These are phyloP conservation scores for Peronosclerospora sorghi DNA, from an alignment of 352 stramenopile species.

Conservation along the genomic window DNA sequence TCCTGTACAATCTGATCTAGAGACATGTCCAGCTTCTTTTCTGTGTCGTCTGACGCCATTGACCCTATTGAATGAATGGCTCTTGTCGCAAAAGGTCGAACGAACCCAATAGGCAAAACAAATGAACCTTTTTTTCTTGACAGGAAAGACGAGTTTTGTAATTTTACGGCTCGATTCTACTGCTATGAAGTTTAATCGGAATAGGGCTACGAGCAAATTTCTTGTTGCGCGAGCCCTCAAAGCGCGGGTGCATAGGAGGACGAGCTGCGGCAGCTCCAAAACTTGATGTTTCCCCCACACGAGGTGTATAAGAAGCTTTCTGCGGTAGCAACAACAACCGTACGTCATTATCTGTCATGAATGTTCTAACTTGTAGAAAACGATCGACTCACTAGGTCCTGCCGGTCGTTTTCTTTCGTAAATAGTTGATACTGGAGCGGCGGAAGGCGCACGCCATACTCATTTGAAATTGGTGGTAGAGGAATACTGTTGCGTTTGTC, in stretches of 20 bases:
- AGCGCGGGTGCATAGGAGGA: conserved; percentile 29
- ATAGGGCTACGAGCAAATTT: conserved; percentile 56
- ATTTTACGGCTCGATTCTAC: conserved; percentile 4
- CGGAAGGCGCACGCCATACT: conserved; percentile 73
- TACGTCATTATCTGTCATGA: background rate
- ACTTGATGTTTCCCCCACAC: conserved; percentile 8
- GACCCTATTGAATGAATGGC: background rate
- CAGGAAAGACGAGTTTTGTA: conserved; percentile 7
- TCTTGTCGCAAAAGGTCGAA: conserved; percentile 7
- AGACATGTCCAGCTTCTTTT: conserved; percentile 69
- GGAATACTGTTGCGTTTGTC: conserved; percentile 76
- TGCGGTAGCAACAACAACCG: conserved; percentile 4
- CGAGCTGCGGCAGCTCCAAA: conserved; percentile 17
- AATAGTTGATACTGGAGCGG: conserved; percentile 58
- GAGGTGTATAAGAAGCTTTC: conserved; percentile 23
- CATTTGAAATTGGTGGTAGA: conserved; percentile 64
- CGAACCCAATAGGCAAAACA: conserved; percentile 7
- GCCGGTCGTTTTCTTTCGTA: conserved; percentile 56
- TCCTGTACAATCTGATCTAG: conserved; percentile 55
- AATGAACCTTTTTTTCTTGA: conserved; percentile 13
- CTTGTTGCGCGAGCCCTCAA: conserved; percentile 67
- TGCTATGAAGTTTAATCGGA: conserved; percentile 42
- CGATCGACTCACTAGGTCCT: conserved; percentile 30
- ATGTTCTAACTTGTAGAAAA: background rate
- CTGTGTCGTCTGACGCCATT: conserved; percentile 31